Evolutionary conservation across 1,284 basidiomycete genomes (phyloP), one percentile per base, ranked within the genome.

Genomic region (Mixia osmundae): DNA sequence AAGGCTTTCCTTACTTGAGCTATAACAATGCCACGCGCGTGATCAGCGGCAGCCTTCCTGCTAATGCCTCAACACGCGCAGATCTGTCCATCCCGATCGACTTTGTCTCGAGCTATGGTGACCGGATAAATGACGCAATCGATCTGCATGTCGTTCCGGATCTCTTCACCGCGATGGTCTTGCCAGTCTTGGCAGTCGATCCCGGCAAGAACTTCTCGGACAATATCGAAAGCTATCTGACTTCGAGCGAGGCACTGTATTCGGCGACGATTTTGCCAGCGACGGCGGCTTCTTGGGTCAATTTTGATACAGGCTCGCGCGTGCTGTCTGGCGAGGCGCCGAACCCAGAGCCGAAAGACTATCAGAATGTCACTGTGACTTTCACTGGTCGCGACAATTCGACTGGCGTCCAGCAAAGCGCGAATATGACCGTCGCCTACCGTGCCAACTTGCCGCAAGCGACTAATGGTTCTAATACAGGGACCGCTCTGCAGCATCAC

Each of bases 21-120:
- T 83, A 71, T 47, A 66, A 78, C 45, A 43, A 55, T 18, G 47
- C 39, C 3, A 67, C 59, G 35, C 60, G 62, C 36, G 66, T 63
- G 2, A 59, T 89, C 12, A 67, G 61, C 36, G 82, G 83, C 4
- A 58, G 61, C 2, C 28, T 48, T 4, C 67, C 72, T 14, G 67
- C 68, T 3, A 49, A 35, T 51, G 59, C 47, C 38, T 49, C 50
- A 39, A 48, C 49, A 47, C 38, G 44, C 15, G 41, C 45, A 23
- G 52, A 45, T 46, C 52, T 62, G 7, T 48, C 55, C 0, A 56
- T 87, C n/a, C 69, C 73, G 3, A 61, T 75, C 23, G 61, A 53
- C n/a, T 49, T 85, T 12, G 61, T 53, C 11, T 59, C 61, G 25
- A 68, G 69, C 50, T 72, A 74, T 50, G 75, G 78, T 50, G 66